Percentiles rank a stretch among this genome's conserved stretches.
phyloP scores from a whole-genome alignment of 2,329 filamentous ascomycete species.

The Colletotrichum eremochloae region DNA sequence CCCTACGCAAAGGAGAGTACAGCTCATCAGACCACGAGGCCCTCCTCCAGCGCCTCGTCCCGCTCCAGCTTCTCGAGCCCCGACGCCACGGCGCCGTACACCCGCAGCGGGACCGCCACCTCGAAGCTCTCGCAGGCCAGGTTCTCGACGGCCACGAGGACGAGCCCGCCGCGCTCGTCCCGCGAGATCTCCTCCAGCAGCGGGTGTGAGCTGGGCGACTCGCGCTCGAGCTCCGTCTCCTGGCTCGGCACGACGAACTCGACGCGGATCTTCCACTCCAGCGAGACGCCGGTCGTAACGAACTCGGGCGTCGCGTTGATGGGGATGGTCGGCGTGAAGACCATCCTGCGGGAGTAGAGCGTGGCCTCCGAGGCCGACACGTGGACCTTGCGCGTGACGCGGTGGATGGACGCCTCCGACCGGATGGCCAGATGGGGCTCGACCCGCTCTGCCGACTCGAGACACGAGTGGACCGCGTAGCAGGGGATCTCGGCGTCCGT shows the following conservation, averaged over 20 bases:
- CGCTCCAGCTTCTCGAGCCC: conserved; percentile 69
- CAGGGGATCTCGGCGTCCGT: conserved; percentile 81
- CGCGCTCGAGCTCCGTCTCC: conserved; percentile 39
- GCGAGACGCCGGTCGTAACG: conserved; percentile 86
- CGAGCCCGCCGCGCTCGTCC: conserved; percentile 80
- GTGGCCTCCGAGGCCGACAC: conserved; percentile 84
- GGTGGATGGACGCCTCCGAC: conserved; percentile 85
- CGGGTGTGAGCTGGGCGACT: conserved; percentile 53
- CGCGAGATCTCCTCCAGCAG: conserved; percentile 84
- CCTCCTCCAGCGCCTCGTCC: conserved; percentile 66
- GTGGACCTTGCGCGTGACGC: conserved; percentile 87
- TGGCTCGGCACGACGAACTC: conserved; percentile 85
- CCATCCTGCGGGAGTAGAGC: conserved; percentile 81
- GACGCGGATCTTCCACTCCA: conserved; percentile 90
- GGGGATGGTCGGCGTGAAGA: conserved; percentile 88
- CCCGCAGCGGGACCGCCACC: conserved; percentile 84
- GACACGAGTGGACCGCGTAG: conserved; percentile 85
- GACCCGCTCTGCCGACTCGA: conserved; percentile 90
- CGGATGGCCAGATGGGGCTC: conserved; percentile 85
- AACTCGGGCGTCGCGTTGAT: conserved; percentile 89
- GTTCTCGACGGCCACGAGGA: conserved; percentile 83
- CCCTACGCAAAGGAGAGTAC: not conserved
- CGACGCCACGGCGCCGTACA: conserved; percentile 77
- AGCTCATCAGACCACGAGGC: conserved; percentile 53
- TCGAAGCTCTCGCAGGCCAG: conserved; percentile 91